phyloP scores from a whole-genome alignment of 1,284 basidiomycete genomes.

The Anthracocystis panici-leucophaei region DNA sequence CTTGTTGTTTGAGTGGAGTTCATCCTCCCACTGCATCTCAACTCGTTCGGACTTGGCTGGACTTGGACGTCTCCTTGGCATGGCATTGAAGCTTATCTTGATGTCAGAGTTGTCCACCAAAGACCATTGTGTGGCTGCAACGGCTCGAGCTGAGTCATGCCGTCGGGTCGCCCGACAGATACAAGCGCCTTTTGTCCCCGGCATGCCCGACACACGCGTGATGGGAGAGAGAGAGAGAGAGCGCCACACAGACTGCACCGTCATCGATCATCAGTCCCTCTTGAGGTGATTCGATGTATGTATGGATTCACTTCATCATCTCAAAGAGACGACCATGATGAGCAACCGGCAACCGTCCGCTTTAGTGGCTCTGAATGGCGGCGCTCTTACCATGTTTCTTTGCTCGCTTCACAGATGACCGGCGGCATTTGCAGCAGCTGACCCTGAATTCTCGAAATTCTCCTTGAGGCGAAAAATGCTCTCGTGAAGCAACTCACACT shows the following conservation, averaged over 20 bases:
- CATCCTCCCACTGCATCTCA: background rate
- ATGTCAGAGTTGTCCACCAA: background rate
- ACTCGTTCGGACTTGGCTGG: slow-evolving; percentile 11
- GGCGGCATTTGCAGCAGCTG: background rate
- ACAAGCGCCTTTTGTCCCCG: background rate
- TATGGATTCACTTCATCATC: slow-evolving; percentile 2
- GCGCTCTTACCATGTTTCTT: background rate
- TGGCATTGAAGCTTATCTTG: background rate
- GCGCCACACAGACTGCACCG: background rate
- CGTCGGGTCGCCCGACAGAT: too few relatives aligned
- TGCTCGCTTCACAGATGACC: background rate
- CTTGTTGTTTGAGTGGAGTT: background rate
- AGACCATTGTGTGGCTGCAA: background rate
- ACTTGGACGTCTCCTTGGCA: background rate
- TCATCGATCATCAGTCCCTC: background rate
- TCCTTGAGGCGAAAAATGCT: slow-evolving; percentile 15
- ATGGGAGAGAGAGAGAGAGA: background rate
- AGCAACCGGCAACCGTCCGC: too few relatives aligned
- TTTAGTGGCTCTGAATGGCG: too few relatives aligned
- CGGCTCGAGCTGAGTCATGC: too few relatives aligned
- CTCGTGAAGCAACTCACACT: background rate
- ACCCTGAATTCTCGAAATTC: slow-evolving; percentile 5
- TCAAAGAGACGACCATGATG: background rate
- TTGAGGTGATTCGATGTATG: background rate
- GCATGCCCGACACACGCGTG: background rate